Conservation (phyloP, 2,329 filamentous ascomycete species). For the Ophiostoma himal-ulmi region DNA sequence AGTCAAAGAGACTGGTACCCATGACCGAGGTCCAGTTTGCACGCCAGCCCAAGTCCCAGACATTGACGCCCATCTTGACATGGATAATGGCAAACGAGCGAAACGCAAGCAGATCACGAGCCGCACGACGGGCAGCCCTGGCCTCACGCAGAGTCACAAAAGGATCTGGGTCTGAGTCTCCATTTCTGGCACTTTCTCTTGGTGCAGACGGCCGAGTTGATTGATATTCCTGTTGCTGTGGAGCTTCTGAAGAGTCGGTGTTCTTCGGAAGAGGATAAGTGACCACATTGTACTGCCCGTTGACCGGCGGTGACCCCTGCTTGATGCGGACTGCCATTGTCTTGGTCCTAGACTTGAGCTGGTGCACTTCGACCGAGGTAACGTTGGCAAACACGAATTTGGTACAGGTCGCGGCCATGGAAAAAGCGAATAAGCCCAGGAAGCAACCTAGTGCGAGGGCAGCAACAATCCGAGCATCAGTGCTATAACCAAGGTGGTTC, state of each 20-base stretch:
- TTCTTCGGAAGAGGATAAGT: conserved; percentile 27
- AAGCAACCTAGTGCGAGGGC: conserved; percentile 61
- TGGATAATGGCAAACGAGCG: conserved; percentile 74
- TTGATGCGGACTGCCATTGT: conserved; percentile 70
- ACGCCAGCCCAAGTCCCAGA: conserved; percentile 69
- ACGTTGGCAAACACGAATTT: conserved; percentile 66
- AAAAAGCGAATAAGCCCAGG: conserved; percentile 72
- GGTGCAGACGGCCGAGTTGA: neutral
- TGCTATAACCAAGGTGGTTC: conserved; percentile 45
- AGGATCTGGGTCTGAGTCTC: conserved; percentile 16
- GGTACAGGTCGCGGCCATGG: conserved; percentile 69
- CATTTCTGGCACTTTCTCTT: conserved; percentile 6
- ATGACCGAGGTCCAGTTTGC: conserved; percentile 75
- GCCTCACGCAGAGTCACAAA: conserved; percentile 14
- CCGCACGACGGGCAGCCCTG: conserved; percentile 23
- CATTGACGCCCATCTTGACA: conserved; percentile 70
- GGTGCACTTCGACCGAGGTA: conserved; percentile 78
- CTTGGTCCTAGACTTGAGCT: conserved; percentile 55
- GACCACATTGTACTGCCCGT: conserved; percentile 44
- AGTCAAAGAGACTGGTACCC: conserved; percentile 65
- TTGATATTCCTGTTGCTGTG: neutral
- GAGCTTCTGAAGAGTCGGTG: conserved; percentile 5
- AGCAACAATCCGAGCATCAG: conserved; percentile 47
- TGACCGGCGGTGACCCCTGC: conserved; percentile 40
- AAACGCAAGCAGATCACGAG: conserved; percentile 44